Evolutionary conservation across 768 basidiomycete species (phyloP), one percentile per base, ranked within the genome.

Genomic region (Podaxis sp.): DNA sequence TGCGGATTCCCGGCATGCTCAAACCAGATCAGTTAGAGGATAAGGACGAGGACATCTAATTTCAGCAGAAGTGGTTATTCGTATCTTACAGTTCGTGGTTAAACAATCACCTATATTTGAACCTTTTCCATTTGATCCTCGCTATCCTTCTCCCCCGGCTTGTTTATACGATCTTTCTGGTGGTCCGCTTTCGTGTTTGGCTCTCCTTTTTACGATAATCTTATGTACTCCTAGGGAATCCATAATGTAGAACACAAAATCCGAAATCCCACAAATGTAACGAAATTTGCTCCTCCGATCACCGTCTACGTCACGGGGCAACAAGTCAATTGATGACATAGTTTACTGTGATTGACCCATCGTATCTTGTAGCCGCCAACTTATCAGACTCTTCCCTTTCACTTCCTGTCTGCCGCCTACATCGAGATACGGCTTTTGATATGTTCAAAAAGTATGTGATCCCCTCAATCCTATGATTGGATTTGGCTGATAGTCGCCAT

Each of bases 1-100:
- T 92, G 82, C 85, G 91, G 65, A 93, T 98, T 62, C 96, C 95
- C n/a, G 97, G 97, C 42, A 91, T 98, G 90, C 82, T 98, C 72
- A 97, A 97, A 74, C 95, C 95, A 42, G 91, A 89, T 66, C 93
- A 95, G 74, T 70, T 98, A 72, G 93, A 95, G 70, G 95, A 96
- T 76, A 91, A 90, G 76, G 93, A 95, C 70, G 90, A 92, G 75
- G 90, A 92, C 77, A 91, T 84, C 65, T 87, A 71, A 84, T 76
- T 66, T 69, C 53, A 18, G 44, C 35, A 53, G 59, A 48, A 61
- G 28, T 44, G 42, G 36, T 18, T 54, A 60, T 53, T 60, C 40
- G 28, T 61, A 61, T 61, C 59, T 61, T 61, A 61, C 52, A 47
- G 48, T 37, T 38, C 35, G 47, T 23, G 44, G 40, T 68, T 66